Evolutionary conservation across 345 rosid genomes (phyloP).

Genomic region (Aquilaria yunnanensis): DNA sequence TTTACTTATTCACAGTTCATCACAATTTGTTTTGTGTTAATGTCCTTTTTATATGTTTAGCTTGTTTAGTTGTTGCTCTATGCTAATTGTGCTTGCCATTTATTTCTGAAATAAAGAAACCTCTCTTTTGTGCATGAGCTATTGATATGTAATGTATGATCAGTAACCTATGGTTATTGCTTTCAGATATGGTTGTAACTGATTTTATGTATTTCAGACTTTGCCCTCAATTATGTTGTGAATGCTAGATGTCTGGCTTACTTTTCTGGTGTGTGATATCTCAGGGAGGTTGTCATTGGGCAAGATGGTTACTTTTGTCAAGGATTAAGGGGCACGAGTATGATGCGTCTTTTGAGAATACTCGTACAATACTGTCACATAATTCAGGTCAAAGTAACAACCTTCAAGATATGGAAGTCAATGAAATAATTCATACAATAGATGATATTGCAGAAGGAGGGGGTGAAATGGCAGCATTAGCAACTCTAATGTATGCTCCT

Average conservation of each 20-base stretch:
- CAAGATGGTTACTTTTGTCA: conserved; percentile 88
- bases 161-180: conserved; percentile 1
- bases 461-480: conserved; percentile 93
- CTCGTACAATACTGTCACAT: conserved; percentile 64
- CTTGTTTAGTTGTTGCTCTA: conserved; percentile 1
- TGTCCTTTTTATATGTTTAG: background rate
- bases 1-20: conserved; percentile 3
- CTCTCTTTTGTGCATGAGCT: background rate
- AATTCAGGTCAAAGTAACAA: conserved; percentile 39
- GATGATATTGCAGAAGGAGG: conserved; percentile 98
- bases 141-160: background rate
- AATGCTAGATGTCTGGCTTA: conserved; percentile 7
- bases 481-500: conserved; percentile 84
- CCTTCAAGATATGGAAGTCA: conserved; percentile 44
- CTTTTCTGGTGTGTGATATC: conserved; percentile 18
- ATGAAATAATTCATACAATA: conserved; percentile 66
- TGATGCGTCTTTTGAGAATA: conserved; percentile 92
- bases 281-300: conserved; percentile 98
- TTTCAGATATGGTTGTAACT: conserved; percentile 7
- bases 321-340: conserved; percentile 83
- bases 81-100: background rate
- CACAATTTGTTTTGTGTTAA: background rate
- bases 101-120: too few relatives aligned
- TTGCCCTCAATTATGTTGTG: conserved; percentile 1
- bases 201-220: conserved; percentile 3